Percentiles rank a stretch among this genome's conserved stretches.
Conservation (phyloP, 306 rosid genomes). For the Alnus glutinosa region DNA sequence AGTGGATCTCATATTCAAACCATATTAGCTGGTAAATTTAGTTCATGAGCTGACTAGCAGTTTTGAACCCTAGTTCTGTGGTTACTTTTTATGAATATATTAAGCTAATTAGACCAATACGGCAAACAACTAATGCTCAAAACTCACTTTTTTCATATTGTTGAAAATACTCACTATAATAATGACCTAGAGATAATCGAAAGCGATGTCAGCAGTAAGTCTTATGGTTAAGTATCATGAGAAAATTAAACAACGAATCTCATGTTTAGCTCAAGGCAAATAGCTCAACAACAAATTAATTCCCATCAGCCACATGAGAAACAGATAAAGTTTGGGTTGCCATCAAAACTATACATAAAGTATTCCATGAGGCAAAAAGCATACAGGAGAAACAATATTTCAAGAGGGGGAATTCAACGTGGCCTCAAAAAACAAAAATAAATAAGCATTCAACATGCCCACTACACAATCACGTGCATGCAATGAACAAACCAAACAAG, state of each 20-base stretch:
- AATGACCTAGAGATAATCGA: not conserved
- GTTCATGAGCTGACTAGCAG: not conserved
- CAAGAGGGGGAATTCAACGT: not conserved
- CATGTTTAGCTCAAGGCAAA: not conserved
- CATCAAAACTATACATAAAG: not conserved
- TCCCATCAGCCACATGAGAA: not conserved
- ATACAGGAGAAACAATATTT: not conserved
- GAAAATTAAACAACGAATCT: not conserved
- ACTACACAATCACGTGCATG: not conserved
- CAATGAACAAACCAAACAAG: not conserved
- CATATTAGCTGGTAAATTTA: not conserved
- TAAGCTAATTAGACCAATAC: not conserved
- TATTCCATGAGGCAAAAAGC: not conserved
- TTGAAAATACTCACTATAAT: not conserved
- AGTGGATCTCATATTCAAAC: not conserved
- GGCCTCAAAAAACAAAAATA: not conserved
- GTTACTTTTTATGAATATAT: not conserved
- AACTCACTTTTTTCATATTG: not conserved
- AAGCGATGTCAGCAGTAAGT: not conserved
- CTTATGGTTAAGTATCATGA: not conserved
- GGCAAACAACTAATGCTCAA: not conserved
- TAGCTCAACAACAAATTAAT: not conserved
- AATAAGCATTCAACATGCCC: not conserved
- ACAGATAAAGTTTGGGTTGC: not conserved
- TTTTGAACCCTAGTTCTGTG: not conserved